phyloP scores from a whole-genome alignment of 2,329 filamentous ascomycete species.

The Rutstroemia sp. region DNA sequence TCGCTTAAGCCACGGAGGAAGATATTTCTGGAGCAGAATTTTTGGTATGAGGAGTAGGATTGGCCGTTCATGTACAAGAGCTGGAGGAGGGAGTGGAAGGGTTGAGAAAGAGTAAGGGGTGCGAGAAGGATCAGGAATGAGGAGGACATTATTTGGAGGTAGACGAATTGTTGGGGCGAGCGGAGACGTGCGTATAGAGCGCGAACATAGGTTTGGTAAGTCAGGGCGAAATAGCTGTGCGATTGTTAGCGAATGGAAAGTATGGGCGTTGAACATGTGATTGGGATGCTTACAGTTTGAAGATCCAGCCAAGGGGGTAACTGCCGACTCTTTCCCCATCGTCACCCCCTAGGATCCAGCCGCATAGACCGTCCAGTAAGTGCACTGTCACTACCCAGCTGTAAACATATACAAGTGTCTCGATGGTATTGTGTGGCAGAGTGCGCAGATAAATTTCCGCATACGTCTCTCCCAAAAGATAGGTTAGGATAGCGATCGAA shows the following conservation, averaged over 20 bases:
- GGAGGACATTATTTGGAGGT: conserved; percentile 57
- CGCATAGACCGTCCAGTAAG: conserved; percentile 55
- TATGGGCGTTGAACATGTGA: background rate
- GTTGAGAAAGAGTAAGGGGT: conserved; percentile 54
- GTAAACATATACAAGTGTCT: conserved; percentile 63
- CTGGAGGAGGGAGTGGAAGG: conserved; percentile 48
- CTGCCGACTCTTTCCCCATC: conserved; percentile 61
- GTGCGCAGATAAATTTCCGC: conserved; percentile 62
- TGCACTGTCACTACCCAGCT: conserved; percentile 63
- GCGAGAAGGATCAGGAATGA: conserved; percentile 55
- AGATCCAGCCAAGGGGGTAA: conserved; percentile 64
- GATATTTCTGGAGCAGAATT: conserved; percentile 57
- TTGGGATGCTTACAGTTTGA: conserved; percentile 48
- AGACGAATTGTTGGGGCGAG: conserved; percentile 56
- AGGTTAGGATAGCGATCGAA: conserved; percentile 54
- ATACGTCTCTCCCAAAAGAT: conserved; percentile 61
- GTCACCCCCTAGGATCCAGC: conserved; percentile 58
- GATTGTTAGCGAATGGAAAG: background rate
- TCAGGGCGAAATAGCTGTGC: conserved; percentile 52
- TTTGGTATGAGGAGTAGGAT: conserved; percentile 56
- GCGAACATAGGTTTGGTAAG: conserved; percentile 65
- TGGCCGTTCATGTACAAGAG: conserved; percentile 50
- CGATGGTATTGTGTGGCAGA: conserved; percentile 56
- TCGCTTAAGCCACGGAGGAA: conserved; percentile 62
- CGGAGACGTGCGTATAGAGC: conserved; percentile 61